Conservation (phyloP, 805 yeast genomes). For the Candida montana region DNA sequence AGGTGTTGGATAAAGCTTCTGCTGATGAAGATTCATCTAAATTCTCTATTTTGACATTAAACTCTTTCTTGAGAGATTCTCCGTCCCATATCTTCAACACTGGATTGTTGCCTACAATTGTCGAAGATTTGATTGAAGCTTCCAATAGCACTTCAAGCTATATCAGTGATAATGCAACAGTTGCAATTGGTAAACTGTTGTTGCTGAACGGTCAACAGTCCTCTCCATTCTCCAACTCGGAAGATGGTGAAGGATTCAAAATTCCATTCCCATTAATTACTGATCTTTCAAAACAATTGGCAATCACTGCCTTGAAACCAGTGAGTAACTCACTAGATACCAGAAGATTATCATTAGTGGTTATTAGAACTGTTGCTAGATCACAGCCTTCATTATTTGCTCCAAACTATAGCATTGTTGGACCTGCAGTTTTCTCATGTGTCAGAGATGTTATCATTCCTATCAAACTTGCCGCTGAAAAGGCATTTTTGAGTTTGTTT, state of each 20-base stretch:
- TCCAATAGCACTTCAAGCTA: constrained; percentile 38
- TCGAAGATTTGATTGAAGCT: constrained; percentile 42
- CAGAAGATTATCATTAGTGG: constrained; percentile 73
- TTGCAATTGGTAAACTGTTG: constrained; percentile 78
- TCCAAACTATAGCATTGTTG: constrained; percentile 51
- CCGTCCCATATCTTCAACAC: constrained; percentile 56
- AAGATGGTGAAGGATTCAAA: constrained; percentile 27
- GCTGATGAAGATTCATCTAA: constrained; percentile 42
- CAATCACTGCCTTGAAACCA: constrained; percentile 47
- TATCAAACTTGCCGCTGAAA: constrained; percentile 89
- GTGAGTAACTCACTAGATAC: constrained; percentile 64
- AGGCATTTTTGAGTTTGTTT: constrained; percentile 72
- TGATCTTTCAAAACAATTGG: constrained; percentile 45
- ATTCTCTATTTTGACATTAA: constrained; percentile 67
- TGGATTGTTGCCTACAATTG: constrained; percentile 46
- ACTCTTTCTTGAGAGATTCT: constrained; percentile 75
- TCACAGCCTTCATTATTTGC: constrained; percentile 47
- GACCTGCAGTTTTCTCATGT: constrained; percentile 72
- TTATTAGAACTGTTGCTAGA: constrained; percentile 69
- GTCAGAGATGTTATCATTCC: constrained; percentile 89
- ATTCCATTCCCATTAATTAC: constrained; percentile 37
- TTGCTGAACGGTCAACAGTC: constrained; percentile 42
- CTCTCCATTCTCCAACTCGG: constrained; percentile 31
- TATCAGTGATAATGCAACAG: constrained; percentile 67
- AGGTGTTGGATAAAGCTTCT: constrained; percentile 45